Percentiles rank a stretch among this genome's conserved stretches.
Evolutionary conservation across 2,329 filamentous ascomycete genomes (phyloP).

Genomic region (Diaporthe australafricana): DNA sequence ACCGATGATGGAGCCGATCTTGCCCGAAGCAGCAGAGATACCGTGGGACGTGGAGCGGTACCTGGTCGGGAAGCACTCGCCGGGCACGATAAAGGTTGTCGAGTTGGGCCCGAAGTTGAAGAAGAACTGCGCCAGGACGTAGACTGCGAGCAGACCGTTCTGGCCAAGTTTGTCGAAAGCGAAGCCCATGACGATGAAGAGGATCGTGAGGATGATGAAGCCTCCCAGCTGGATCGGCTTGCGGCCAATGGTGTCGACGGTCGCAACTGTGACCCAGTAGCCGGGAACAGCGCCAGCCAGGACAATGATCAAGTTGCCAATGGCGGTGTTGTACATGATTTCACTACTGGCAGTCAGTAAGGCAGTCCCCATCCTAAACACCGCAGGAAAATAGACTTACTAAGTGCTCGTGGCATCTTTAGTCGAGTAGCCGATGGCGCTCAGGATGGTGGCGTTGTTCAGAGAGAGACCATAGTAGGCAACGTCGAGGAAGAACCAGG

Average conservation of each 20-base stretch:
- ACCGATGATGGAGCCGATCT: conserved; percentile 68
- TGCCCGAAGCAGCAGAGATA: conserved; percentile 62
- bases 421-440: conserved; percentile 77
- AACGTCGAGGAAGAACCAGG: conserved; percentile 80
- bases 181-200: conserved; percentile 73
- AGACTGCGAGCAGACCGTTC: conserved; percentile 66
- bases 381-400: neutral
- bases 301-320: conserved; percentile 83
- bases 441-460: conserved; percentile 80
- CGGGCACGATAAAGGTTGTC: conserved; percentile 68
- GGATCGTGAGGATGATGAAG: conserved; percentile 69
- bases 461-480: conserved; percentile 77
- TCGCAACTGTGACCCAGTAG: conserved; percentile 82
- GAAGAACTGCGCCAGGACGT: conserved; percentile 69
- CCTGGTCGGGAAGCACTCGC: conserved; percentile 67
- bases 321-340: conserved; percentile 77
- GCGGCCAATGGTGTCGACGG: conserved; percentile 77
- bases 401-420: conserved; percentile 58
- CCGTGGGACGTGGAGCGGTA: conserved; percentile 69
- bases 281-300: conserved; percentile 83
- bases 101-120: conserved; percentile 70
- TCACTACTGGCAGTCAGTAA: conserved; percentile 60
- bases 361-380: neutral
- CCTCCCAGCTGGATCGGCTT: conserved; percentile 80
- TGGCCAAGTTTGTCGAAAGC: conserved; percentile 65